Base-by-base conservation (phyloP, 2,329 filamentous ascomycete species). In the Raffaelea ambrosiae region DNA sequence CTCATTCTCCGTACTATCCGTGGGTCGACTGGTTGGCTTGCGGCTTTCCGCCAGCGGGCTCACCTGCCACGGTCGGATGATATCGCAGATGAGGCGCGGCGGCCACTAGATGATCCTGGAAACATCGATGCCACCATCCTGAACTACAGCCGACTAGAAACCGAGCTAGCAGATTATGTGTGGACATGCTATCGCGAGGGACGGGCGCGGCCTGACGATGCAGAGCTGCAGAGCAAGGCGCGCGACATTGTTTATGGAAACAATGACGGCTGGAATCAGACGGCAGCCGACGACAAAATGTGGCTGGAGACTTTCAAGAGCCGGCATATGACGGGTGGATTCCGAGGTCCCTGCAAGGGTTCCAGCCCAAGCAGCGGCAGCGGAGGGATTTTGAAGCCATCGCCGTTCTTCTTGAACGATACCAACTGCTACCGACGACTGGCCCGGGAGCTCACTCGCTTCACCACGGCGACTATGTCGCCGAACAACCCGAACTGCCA, bases 231-330 rank as follows among this genome's bases (percentile, higher is more conserved):
- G 55, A 65, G 64, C 23, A 67, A 80, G 54, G 78, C 77, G 20
- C 72, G 79, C 52, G 67, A 79, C 45, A 78, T 82, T 54, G 77
- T 83, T 20, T 82, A 79, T 60, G 77, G 79, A 42, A 73, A 70
- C 49, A 76, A 81, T 46, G 78, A 83, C 54, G 72, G 71, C 10
- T 82, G 79, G 77, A 82, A 82, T 53, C 79, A 81, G 56, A 83
- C 79, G 2, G 73, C 72, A 0, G 75, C 77, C 3, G 79, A 83
- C 53, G 76, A 78, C 51, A 53, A 64, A 3, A 60, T 66, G 3
- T 81, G 77, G 73, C 64, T 83, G 2, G 59, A 64, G 3, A 63
- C 68, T 13, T 83, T 83, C 62, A 74, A 69, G 50, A 59, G 66
- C 38, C 68, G 74, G 44, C 71, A 54, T 14, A 41, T 55, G 26